These are phyloP conservation scores for Saccharata proteae DNA, from an alignment of 2,329 filamentous ascomycete species.

Conservation along the genomic window DNA sequence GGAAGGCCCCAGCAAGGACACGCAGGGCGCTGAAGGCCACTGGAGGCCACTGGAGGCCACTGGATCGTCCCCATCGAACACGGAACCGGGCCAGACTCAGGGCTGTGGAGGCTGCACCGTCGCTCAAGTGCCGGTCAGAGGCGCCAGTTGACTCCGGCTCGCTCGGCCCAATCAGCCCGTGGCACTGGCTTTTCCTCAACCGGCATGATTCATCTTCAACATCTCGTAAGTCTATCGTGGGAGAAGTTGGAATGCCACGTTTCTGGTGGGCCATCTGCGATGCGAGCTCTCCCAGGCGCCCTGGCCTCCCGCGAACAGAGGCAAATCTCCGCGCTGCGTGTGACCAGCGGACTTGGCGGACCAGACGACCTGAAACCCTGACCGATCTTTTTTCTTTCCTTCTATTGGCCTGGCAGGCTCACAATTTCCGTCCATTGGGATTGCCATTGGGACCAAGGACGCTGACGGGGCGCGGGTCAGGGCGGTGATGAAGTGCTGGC, in stretches of 20 bases:
- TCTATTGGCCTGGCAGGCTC: neutral
- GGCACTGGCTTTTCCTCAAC: no score
- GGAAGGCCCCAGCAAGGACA: no score
- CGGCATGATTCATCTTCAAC: no score
- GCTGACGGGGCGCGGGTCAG: no score
- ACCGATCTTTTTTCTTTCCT: no score
- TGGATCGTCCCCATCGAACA: neutral
- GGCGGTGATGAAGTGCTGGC: no score
- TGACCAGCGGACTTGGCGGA: neutral
- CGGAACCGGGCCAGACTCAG: slow-evolving; percentile 1
- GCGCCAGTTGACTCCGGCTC: neutral
- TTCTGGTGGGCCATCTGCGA: neutral
- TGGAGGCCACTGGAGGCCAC: neutral
- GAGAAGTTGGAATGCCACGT: no score
- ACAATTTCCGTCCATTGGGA: neutral
- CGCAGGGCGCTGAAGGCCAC: no score
- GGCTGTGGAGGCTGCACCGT: no score
- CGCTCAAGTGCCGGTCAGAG: no score
- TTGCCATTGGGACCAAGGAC: neutral
- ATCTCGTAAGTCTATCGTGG: no score
- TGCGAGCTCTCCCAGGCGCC: neutral
- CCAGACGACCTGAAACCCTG: neutral
- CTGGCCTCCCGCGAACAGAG: neutral
- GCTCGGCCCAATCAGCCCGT: no score
- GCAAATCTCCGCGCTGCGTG: neutral